Percentiles rank a stretch among this genome's conserved stretches.
Conservation (phyloP, 2,329 filamentous ascomycete genomes). For the Aspergillus luchuensis region DNA sequence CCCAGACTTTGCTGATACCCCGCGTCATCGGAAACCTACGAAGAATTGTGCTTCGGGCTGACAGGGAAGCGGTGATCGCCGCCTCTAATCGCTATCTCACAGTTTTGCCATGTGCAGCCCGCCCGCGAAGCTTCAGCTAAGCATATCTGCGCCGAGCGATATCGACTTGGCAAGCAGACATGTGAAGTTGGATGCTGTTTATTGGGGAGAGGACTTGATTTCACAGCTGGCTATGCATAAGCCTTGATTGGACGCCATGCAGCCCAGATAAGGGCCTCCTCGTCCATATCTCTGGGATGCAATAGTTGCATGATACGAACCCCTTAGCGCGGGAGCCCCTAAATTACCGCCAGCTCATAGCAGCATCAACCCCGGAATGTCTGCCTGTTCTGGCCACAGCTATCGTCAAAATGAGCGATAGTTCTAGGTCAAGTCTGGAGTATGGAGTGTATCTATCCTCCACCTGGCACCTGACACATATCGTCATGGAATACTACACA, state of each 20-base stretch:
- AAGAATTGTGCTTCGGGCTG: conserved; percentile 1
- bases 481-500: neutral
- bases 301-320: conserved; percentile 5
- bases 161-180: neutral
- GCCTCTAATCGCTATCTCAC: conserved; percentile 8
- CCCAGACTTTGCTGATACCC: conserved; percentile 10
- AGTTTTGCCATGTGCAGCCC: conserved; percentile 1
- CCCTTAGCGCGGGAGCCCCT: conserved; percentile 2
- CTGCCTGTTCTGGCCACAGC: neutral
- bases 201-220: neutral
- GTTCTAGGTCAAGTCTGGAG: neutral
- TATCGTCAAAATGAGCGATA: neutral
- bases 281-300: neutral
- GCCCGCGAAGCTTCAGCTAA: conserved; percentile 11
- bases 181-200: neutral
- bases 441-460: neutral
- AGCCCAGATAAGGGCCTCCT: neutral
- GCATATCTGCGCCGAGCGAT: neutral
- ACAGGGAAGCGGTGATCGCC: conserved; percentile 13
- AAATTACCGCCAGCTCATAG: neutral
- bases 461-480: neutral
- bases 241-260: conserved; percentile 1
- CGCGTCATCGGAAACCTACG: conserved; percentile 17
- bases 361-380: neutral
- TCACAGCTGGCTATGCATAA: neutral